phyloP scores from a whole-genome alignment of 805 yeast genomes.

The Spathaspora arborariae region DNA sequence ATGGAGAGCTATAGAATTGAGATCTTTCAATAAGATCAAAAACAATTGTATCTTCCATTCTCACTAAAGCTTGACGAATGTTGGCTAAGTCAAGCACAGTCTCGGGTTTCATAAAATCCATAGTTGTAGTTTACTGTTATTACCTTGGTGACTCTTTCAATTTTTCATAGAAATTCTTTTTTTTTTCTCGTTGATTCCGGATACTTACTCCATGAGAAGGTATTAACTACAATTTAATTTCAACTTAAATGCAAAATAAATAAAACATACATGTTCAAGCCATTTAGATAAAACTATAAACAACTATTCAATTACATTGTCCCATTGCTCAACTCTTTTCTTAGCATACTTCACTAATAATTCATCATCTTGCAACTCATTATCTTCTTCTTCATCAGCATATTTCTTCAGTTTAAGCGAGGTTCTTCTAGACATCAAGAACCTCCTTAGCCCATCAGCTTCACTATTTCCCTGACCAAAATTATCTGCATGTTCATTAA shows the following conservation, averaged over 20 bases:
- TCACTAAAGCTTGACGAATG: constrained; percentile 77
- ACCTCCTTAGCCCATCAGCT: constrained; percentile 30
- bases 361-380: constrained; percentile 22
- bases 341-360: constrained; percentile 32
- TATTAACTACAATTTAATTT: not conserved
- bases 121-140: constrained; percentile 17
- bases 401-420: constrained; percentile 18
- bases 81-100: constrained; percentile 76
- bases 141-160: not conserved
- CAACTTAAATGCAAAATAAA: not conserved
- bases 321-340: constrained; percentile 18
- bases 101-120: constrained; percentile 85
- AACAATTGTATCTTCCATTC: constrained; percentile 96
- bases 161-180: not conserved
- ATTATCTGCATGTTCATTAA: constrained; percentile 22
- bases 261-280: not conserved
- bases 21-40: constrained; percentile 91
- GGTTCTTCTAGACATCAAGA: constrained; percentile 31
- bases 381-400: constrained; percentile 13
- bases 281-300: not conserved
- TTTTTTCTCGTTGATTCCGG: not conserved
- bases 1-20: constrained; percentile 72
- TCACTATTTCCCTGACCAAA: constrained; percentile 25
- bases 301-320: not conserved
- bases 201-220: no score